phyloP scores from a whole-genome alignment of 1,139 yeast genomes.

The Saccharomyces pastorianus region DNA sequence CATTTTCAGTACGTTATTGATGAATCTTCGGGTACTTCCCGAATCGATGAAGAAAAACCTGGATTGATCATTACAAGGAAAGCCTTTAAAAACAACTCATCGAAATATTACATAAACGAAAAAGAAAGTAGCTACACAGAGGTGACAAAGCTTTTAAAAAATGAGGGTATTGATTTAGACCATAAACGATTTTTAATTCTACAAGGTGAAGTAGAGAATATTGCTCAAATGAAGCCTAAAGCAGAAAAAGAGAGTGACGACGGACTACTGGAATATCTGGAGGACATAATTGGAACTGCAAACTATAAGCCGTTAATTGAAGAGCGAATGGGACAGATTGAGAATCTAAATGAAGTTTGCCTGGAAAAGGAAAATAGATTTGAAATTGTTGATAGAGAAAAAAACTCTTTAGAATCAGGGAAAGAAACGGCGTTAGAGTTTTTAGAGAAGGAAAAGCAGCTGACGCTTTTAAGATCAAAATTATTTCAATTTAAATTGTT shows the following conservation, averaged over 20 bases:
- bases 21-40: slow-evolving; percentile 38
- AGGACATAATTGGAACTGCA: slow-evolving; percentile 94
- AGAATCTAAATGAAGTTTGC: slow-evolving; percentile 67
- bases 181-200: slow-evolving; percentile 89
- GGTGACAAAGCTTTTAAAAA: slow-evolving; percentile 65
- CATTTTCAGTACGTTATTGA: slow-evolving; percentile 77
- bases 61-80: slow-evolving; percentile 63
- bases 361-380: slow-evolving; percentile 74
- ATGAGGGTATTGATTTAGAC: slow-evolving; percentile 88
- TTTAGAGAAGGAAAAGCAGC: slow-evolving; percentile 55
- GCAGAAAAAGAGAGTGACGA: slow-evolving; percentile 91
- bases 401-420: slow-evolving; percentile 56
- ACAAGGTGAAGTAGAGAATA: slow-evolving; percentile 97
- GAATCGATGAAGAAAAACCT: slow-evolving; percentile 36
- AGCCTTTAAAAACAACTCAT: slow-evolving; percentile 68
- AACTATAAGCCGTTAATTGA: slow-evolving; percentile 73
- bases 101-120: slow-evolving; percentile 70
- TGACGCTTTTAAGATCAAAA: slow-evolving; percentile 47
- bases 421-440: slow-evolving; percentile 65
- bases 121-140: slow-evolving; percentile 65
- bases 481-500: slow-evolving; percentile 48
- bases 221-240: slow-evolving; percentile 97
- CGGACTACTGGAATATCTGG: slow-evolving; percentile 86
- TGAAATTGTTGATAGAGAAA: slow-evolving; percentile 71
- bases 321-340: slow-evolving; percentile 50